These are phyloP conservation scores for Nevesoporus exiguus DNA, from an alignment of 768 basidiomycete genomes.

Conservation along the genomic window DNA sequence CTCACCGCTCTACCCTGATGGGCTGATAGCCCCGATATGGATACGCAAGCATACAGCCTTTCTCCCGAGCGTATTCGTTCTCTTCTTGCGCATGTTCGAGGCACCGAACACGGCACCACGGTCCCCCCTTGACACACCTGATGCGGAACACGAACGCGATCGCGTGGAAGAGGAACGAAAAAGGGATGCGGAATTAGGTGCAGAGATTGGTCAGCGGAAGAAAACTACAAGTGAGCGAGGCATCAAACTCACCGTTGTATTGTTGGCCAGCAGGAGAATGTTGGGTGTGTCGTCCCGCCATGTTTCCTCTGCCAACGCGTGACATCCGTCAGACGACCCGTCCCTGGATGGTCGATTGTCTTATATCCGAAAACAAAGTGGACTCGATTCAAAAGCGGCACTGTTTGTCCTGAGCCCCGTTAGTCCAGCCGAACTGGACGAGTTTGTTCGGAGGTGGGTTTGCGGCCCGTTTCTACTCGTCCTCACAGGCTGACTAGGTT, in stretches of 20 bases:
- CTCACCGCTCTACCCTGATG: conserved; percentile 92
- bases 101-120: conserved; percentile 41
- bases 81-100: conserved; percentile 85
- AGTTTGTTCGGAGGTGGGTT: conserved; percentile 79
- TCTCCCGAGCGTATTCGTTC: conserved; percentile 88
- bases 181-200: conserved; percentile 72
- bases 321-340: conserved; percentile 64
- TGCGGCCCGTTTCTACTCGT: background rate
- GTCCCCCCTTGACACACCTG: conserved; percentile 54
- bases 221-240: conserved; percentile 77
- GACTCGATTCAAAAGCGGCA: conserved; percentile 86
- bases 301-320: background rate
- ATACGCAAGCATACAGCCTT: conserved; percentile 92
- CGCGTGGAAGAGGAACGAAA: conserved; percentile 65
- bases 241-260: conserved; percentile 91
- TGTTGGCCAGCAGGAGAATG: conserved; percentile 85
- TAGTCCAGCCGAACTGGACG: conserved; percentile 74
- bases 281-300: conserved; percentile 54
- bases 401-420: conserved; percentile 96
- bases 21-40: conserved; percentile 97
- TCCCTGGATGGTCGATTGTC: conserved; percentile 80
- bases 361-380: conserved; percentile 82
- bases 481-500: conserved; percentile 1
- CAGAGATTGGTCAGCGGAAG: conserved; percentile 78
- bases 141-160: conserved; percentile 53